Conservation (phyloP, 192 early-diverging fungal genomes). For the Chytriomyces sp. region DNA sequence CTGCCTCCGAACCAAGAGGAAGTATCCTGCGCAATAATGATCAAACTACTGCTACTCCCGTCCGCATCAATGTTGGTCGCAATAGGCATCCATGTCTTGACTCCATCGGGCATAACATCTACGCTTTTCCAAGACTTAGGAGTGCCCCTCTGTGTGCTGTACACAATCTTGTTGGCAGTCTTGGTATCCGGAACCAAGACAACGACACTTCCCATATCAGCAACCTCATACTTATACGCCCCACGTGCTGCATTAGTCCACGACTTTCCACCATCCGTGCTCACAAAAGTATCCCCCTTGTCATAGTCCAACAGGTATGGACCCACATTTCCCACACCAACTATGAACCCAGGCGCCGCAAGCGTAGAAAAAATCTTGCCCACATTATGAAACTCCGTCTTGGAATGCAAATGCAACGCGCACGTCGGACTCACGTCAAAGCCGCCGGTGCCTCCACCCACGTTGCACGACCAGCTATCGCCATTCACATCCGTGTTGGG, state of each 20-base stretch:
- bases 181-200: conserved; percentile 65
- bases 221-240: conserved; percentile 83
- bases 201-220: conserved; percentile 78
- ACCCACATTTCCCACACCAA: conserved; percentile 92
- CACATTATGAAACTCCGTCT: conserved; percentile 66
- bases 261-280: conserved; percentile 77
- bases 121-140: conserved; percentile 60
- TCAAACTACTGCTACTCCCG: conserved; percentile 72
- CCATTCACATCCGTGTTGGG: conserved; percentile 64
- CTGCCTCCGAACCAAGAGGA: conserved; percentile 17
- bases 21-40: conserved; percentile 52
- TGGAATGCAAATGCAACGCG: conserved; percentile 83
- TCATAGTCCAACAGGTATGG: conserved; percentile 66
- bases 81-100: conserved; percentile 44
- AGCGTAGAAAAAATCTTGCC: conserved; percentile 75
- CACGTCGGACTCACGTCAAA: conserved; percentile 55
- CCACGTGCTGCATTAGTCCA: conserved; percentile 71
- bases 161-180: conserved; percentile 60
- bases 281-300: conserved; percentile 84
- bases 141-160: conserved; percentile 75
- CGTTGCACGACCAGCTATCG: conserved; percentile 57
- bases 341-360: conserved; percentile 78
- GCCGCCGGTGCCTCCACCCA: conserved; percentile 32
- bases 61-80: conserved; percentile 79
- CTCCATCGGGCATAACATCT: conserved; percentile 42